phyloP scores from a whole-genome alignment of 2,329 filamentous ascomycete genomes.

The Didymella sp. region DNA sequence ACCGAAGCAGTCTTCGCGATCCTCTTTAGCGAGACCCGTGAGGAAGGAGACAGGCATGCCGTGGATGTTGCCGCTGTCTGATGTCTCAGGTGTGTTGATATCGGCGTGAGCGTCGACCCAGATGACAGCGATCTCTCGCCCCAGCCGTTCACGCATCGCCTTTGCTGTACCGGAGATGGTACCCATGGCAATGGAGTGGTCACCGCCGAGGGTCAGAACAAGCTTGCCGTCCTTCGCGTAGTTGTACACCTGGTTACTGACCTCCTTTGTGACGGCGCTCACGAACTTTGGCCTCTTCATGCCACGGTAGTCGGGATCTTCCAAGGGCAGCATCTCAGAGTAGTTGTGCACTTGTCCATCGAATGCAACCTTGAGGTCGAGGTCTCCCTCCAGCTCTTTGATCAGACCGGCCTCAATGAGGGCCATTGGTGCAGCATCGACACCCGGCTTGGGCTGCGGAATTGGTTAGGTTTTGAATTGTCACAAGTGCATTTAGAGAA shows the following conservation, averaged over 20 bases:
- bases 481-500: not conserved
- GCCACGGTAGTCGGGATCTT: conserved; percentile 80
- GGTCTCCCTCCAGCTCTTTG: conserved; percentile 79
- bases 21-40: conserved; percentile 80
- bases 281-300: conserved; percentile 95
- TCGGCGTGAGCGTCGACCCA: conserved; percentile 99
- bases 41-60: conserved; percentile 97
- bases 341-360: conserved; percentile 85
- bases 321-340: conserved; percentile 71
- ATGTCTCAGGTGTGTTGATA: conserved; percentile 94
- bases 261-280: conserved; percentile 79
- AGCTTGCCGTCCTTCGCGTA: conserved; percentile 84
- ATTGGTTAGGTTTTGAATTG: conserved; percentile 16
- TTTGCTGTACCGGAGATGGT: conserved; percentile 87
- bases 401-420: conserved; percentile 90
- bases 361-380: conserved; percentile 87
- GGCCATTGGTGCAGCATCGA: conserved; percentile 87
- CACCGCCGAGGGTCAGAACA: conserved; percentile 91
- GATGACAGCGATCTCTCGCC: conserved; percentile 87
- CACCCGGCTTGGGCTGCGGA: conserved; percentile 80
- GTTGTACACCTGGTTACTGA: conserved; percentile 84
- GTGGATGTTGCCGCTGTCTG: conserved; percentile 90
- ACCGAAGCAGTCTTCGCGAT: conserved; percentile 81
- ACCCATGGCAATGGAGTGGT: conserved; percentile 96
- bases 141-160: conserved; percentile 82